These are phyloP conservation scores for Colletotrichum nymphaeae DNA, from an alignment of 2,329 filamentous ascomycete species.

Conservation along the genomic window DNA sequence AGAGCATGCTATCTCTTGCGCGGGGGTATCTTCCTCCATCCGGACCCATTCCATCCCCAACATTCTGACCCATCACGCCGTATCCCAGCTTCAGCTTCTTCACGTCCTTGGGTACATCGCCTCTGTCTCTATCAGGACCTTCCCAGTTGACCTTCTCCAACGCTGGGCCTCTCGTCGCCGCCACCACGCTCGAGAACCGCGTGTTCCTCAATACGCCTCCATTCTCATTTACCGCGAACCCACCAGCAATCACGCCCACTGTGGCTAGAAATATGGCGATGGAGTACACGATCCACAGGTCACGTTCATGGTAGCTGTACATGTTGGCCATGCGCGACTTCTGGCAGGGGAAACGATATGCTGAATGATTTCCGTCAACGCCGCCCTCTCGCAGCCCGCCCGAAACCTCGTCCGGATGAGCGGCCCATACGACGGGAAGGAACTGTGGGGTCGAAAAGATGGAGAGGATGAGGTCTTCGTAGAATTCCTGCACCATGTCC, in stretches of 20 bases:
- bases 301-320: slow-evolving; percentile 43
- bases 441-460: slow-evolving; percentile 49
- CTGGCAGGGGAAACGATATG: slow-evolving; percentile 43
- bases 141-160: slow-evolving; percentile 46
- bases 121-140: slow-evolving; percentile 15
- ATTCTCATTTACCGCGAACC: slow-evolving; percentile 44
- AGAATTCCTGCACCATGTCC: slow-evolving; percentile 41
- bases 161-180: slow-evolving; percentile 49
- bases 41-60: slow-evolving; percentile 27
- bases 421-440: slow-evolving; percentile 46
- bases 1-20: background rate
- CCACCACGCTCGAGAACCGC: slow-evolving; percentile 51
- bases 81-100: slow-evolving; percentile 31
- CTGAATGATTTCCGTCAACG: slow-evolving; percentile 36
- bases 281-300: slow-evolving; percentile 50
- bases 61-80: slow-evolving; percentile 29
- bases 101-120: slow-evolving; percentile 17
- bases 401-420: slow-evolving; percentile 37
- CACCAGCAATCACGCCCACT: slow-evolving; percentile 42
- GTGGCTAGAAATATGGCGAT: slow-evolving; percentile 44
- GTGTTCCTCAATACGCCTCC: slow-evolving; percentile 48
- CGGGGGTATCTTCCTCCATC: background rate
- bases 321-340: slow-evolving; percentile 42
- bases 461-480: slow-evolving; percentile 49
- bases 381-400: slow-evolving; percentile 35